Evolutionary conservation across 148 eudicot genomes (phyloP).

Genomic region (Polygonum maritimum): DNA sequence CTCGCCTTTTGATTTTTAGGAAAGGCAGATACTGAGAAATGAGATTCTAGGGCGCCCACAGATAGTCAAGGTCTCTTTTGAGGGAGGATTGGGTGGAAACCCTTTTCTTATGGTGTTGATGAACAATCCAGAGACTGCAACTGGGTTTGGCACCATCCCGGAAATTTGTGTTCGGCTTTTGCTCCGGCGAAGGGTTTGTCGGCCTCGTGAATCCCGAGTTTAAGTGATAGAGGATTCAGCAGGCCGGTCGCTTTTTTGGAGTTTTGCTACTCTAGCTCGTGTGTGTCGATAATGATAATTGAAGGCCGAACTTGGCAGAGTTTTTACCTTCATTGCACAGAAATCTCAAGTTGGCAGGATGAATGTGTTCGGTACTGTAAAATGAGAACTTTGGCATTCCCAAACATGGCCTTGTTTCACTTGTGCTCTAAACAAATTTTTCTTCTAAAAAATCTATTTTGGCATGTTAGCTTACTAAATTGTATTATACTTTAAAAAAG

Average conservation of each 20-base stretch:
- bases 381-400: too few species aligned
- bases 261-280: neutral
- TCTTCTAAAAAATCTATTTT: too few species aligned
- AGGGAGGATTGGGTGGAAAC: neutral
- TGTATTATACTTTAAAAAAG: too few species aligned
- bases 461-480: too few species aligned
- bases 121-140: neutral
- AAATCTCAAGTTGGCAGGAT: too few species aligned
- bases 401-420: too few species aligned
- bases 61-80: neutral
- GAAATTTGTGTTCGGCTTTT: neutral
- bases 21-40: neutral
- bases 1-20: neutral
- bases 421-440: too few species aligned
- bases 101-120: neutral
- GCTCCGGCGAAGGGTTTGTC: neutral
- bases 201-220: neutral
- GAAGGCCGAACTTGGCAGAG: neutral
- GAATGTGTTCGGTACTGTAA: too few species aligned
- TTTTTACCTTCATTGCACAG: neutral
- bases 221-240: neutral
- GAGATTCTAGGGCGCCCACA: slow-evolving; percentile 6
- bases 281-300: neutral
- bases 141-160: neutral
- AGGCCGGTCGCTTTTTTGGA: neutral